These are phyloP conservation scores for Irpex rosettiformis DNA, from an alignment of 1,284 basidiomycete genomes.

Conservation along the genomic window DNA sequence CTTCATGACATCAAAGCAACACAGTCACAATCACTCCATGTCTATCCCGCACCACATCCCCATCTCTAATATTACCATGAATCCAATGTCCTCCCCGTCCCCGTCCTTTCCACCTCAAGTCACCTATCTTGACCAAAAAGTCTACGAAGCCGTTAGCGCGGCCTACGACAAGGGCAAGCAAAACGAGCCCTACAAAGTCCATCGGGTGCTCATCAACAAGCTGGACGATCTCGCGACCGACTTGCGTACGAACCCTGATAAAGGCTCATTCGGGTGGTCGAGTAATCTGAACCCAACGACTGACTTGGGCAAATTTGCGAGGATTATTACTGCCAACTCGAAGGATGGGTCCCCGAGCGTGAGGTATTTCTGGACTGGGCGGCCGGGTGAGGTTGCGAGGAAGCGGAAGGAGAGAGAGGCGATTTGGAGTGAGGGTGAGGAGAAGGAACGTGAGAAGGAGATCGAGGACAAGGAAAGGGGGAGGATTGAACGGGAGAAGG, in stretches of 20 bases:
- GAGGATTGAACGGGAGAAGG: slow-evolving; percentile 27
- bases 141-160: slow-evolving; percentile 44
- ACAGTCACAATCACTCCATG: slow-evolving; percentile 21
- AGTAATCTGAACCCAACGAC: slow-evolving; percentile 41
- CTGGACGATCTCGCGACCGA: slow-evolving; percentile 42
- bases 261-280: slow-evolving; percentile 21
- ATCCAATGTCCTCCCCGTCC: slow-evolving; percentile 15
- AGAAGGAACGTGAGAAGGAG: slow-evolving; percentile 25
- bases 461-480: slow-evolving; percentile 32
- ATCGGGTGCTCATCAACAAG: slow-evolving; percentile 53
- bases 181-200: slow-evolving; percentile 57
- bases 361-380: slow-evolving; percentile 39
- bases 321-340: slow-evolving; percentile 26
- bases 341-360: slow-evolving; percentile 36
- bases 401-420: slow-evolving; percentile 32
- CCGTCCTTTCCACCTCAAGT: slow-evolving; percentile 6
- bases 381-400: slow-evolving; percentile 28
- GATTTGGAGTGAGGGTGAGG: slow-evolving; percentile 32
- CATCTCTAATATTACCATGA: slow-evolving; percentile 17
- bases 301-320: slow-evolving; percentile 38
- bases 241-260: slow-evolving; percentile 26
- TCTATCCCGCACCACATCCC: slow-evolving; percentile 18
- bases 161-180: slow-evolving; percentile 50
- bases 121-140: slow-evolving; percentile 41
- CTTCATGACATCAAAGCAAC: slow-evolving; percentile 19